Evolutionary conservation across 2,329 filamentous ascomycete genomes (phyloP).

Genomic region (Ceratocystis eucalypticola): DNA sequence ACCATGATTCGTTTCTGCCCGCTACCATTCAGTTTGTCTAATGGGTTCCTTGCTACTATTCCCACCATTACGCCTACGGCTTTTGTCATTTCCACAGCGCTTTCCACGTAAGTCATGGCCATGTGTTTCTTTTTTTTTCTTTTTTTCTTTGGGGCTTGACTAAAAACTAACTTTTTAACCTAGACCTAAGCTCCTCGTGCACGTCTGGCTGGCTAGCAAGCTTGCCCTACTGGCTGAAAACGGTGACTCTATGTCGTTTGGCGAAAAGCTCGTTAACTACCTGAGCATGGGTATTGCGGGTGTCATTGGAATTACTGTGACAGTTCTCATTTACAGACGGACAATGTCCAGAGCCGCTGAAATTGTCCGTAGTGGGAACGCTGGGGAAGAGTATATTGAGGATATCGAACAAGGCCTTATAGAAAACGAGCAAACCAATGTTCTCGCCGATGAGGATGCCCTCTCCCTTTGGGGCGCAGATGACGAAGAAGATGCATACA

Average conservation of each 20-base stretch:
- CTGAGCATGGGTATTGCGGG: slow-evolving; percentile 61
- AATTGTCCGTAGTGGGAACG: slow-evolving; percentile 34
- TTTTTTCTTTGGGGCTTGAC: too few species aligned
- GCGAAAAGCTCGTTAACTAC: slow-evolving; percentile 73
- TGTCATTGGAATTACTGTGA: slow-evolving; percentile 59
- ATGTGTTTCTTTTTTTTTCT: too few species aligned
- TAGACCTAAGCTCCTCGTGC: slow-evolving; percentile 75
- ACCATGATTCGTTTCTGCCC: slow-evolving; percentile 89
- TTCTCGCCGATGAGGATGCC: slow-evolving; percentile 47
- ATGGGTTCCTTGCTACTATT: slow-evolving; percentile 88
- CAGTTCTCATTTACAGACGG: slow-evolving; percentile 69
- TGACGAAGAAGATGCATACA: slow-evolving; percentile 21
- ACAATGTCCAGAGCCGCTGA: slow-evolving; percentile 51
- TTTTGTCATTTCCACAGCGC: slow-evolving; percentile 70
- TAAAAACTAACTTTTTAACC: slow-evolving; percentile 10
- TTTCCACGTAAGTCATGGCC: slow-evolving; percentile 41
- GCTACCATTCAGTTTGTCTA: slow-evolving; percentile 81
- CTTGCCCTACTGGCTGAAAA: slow-evolving; percentile 72
- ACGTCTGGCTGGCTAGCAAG: slow-evolving; percentile 80
- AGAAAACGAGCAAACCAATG: slow-evolving; percentile 38
- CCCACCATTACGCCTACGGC: slow-evolving; percentile 65
- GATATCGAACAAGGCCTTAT: slow-evolving; percentile 33
- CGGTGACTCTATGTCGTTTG: slow-evolving; percentile 66
- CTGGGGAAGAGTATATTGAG: slow-evolving; percentile 23
- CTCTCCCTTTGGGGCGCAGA: slow-evolving; percentile 43